Evolutionary conservation across 2,329 filamentous ascomycete species (phyloP), one percentile per base, ranked within the genome.

Genomic region (Colletotrichum tropicale): DNA sequence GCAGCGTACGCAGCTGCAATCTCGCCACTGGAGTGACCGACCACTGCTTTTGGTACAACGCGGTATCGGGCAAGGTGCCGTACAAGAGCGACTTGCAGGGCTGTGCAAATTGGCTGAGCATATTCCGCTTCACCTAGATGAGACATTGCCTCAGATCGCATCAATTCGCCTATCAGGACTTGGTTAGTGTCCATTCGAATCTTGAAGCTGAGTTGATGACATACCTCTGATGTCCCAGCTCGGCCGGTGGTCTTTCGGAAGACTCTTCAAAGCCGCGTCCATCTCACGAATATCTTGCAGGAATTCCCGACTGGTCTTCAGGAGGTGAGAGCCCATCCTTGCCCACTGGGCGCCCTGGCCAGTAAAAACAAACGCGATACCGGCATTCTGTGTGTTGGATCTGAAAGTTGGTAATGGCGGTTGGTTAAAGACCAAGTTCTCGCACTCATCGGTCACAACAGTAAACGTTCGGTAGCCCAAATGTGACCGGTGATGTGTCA

Each of bases 81-180:
- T 2, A 83, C 84, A 2, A 89, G 77, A 0, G 82, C 89, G 3
- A 92, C 83, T 76, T 92, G 90, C 1, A 92, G 56, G 0, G 89
- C 89, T 0, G 89, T 91, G 67, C 87, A 91, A 1, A 90, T 78
- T 1, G 90, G 88, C 76, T 91, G 90, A 0, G 87, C 78, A 38
- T 81, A 74, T 16, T 79, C 76, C 8, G 79, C 73, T 24, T 80
- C 76, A 8, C 77, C 70, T 12, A 82, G 68, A 2, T 68, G 71
- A 48, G 77, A 78, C 0, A 62, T 71, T 5, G 66, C 34, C 8
- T 65, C 71, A 12, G 66, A 48, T 28, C 56, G 67, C 66, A 74
- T 74, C 3, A 74, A 56, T 43, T 74, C 71, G 12, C 43, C 71
- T 74, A 5, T 2, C 3, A 13, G 10, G 5, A 32, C 1, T 8